Base-by-base conservation (phyloP, 805 yeast genomes). In the Candida montana region DNA sequence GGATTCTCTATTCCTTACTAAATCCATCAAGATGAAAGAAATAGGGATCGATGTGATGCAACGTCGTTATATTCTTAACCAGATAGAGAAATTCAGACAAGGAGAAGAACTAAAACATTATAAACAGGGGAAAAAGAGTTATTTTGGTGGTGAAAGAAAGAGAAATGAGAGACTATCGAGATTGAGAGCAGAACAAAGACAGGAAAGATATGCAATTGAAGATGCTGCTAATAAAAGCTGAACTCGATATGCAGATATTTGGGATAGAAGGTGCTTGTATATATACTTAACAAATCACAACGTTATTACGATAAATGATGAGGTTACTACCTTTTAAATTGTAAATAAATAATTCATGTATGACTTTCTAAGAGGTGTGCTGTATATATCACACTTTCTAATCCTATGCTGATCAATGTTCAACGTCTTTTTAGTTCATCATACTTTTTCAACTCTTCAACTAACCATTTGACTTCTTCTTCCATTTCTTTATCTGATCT, bases 121-220 rank as follows among this genome's bases (percentile, higher is more conserved):
- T 49, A 75, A 74, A 51, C 62, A 68, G 47, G 87, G 90, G n/a
- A 81, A 74, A 69, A 87, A 87, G 71, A 72, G 74, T 53, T 69
- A 68, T 53, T 69, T 79, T 64, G 96, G 96, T 20, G 95, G 96
- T 56, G 96, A 89, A 64, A 77, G 96, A 61, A 83, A 79, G 54
- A 75, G 82, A 46, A 77, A 74, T 54, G 83, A 81, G 56, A 73
- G 72, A 50, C 65, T 70, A 15, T 91, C 95, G 9, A 75, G 74
- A 48, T 60, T 75, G 63, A 63, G 74, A 40, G 72, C 79, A 41
- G 77, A 52, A 40, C 49, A 50, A 37, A 53, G 57, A 46, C 51
- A 48, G 19, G 57, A 55, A 37, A 54, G 55, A 59, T 58, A 48
- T 44, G 54, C 47, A 19, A 44, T 47, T 29, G 61, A 57, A 41